These are phyloP conservation scores for Chlorella sp. DNA, from an alignment of 139 green algal species.

Conservation along the genomic window DNA sequence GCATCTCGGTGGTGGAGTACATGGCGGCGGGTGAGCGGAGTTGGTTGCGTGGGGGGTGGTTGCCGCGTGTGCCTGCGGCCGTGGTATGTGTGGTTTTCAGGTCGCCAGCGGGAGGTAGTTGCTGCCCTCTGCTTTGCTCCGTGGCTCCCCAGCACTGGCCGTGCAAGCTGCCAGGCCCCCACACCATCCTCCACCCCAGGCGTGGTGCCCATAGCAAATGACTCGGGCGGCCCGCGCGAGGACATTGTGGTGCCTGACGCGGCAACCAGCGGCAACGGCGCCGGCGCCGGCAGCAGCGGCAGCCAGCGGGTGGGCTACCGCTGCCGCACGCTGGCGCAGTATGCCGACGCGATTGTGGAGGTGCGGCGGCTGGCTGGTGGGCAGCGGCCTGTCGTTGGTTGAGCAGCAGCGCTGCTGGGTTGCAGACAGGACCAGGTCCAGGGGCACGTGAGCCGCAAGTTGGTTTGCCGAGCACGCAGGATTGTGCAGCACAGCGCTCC, in stretches of 20 bases:
- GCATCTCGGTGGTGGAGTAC: slow-evolving; percentile 98
- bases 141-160: background rate
- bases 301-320: slow-evolving; percentile 69
- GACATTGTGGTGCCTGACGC: slow-evolving; percentile 75
- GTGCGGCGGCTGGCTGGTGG: slow-evolving; percentile 25
- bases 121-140: background rate
- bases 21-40: slow-evolving; percentile 85
- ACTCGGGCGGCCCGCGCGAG: slow-evolving; percentile 74
- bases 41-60: background rate
- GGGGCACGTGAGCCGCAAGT: background rate
- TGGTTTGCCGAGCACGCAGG: background rate
- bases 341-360: slow-evolving; percentile 64
- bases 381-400: background rate
- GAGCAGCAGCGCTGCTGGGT: background rate
- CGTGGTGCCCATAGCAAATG: slow-evolving; percentile 88
- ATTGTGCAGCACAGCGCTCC: background rate
- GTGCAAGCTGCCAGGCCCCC: background rate
- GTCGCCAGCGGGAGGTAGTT: background rate
- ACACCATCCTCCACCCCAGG: slow-evolving; percentile 43
- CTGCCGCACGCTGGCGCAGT: slow-evolving; percentile 70
- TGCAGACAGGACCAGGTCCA: background rate
- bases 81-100: background rate
- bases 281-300: background rate
- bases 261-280: background rate
- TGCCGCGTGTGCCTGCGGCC: background rate